Percentiles rank a stretch among this genome's conserved stretches.
Evolutionary conservation across 78 protist genomes (phyloP).

Genomic region (Thecamonas trahens): DNA sequence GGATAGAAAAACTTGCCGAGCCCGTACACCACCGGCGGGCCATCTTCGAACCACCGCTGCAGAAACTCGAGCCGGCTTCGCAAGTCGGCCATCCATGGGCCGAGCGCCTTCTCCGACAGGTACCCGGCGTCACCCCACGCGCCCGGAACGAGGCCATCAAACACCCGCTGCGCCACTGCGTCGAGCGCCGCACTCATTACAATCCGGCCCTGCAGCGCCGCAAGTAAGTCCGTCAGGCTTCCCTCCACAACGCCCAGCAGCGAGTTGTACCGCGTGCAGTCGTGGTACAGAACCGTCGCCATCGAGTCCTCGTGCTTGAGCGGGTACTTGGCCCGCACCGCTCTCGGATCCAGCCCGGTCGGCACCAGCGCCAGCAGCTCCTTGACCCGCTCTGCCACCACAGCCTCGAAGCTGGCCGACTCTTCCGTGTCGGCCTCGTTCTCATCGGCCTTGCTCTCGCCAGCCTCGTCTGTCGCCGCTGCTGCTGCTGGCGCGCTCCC

Average conservation of each 20-base stretch:
- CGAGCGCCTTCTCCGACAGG: slow-evolving; percentile 56
- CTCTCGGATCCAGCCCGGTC: slow-evolving; percentile 24
- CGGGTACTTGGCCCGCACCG: slow-evolving; percentile 28
- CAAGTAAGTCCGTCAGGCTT: slow-evolving; percentile 20
- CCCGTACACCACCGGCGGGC: slow-evolving; percentile 58
- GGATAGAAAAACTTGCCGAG: slow-evolving; percentile 82
- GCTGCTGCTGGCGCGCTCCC: not conserved
- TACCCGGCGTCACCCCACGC: slow-evolving; percentile 35
- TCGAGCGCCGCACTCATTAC: slow-evolving; percentile 65
- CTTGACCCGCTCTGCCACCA: slow-evolving; percentile 9
- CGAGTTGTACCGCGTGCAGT: slow-evolving; percentile 47
- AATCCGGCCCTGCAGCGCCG: slow-evolving; percentile 62
- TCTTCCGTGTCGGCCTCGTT: too few relatives aligned
- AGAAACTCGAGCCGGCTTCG: slow-evolving; percentile 34
- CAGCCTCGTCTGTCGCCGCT: not conserved
- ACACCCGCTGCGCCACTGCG: slow-evolving; percentile 9
- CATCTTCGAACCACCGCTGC: slow-evolving; percentile 48
- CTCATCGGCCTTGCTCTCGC: not conserved
- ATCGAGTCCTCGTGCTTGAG: slow-evolving; percentile 32
- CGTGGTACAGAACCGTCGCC: slow-evolving; percentile 66
- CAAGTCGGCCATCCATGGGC: slow-evolving; percentile 42
- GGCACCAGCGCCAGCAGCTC: slow-evolving; percentile 48
- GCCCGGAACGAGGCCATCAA: slow-evolving; percentile 22
- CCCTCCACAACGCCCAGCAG: slow-evolving; percentile 16
- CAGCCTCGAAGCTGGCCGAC: not conserved